Evolutionary conservation across 2,329 filamentous ascomycete species (phyloP), one percentile per base, ranked within the genome.

Genomic region (Colletotrichum spaethianum): DNA sequence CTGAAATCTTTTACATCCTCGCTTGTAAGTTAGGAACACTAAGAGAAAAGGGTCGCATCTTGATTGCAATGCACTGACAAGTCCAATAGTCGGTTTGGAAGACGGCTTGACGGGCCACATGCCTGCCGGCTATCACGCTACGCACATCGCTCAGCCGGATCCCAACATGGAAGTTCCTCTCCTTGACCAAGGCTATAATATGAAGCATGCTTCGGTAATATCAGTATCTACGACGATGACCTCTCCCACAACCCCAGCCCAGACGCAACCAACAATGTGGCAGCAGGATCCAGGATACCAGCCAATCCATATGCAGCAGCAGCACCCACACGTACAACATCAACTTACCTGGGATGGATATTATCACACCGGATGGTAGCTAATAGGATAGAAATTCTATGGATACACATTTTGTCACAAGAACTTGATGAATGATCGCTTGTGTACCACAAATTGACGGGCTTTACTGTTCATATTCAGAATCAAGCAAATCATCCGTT

Each of bases 1-100:
- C 79, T 6, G 79, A 80, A 20, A 62, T 80, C n/a, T 53, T 67
- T 1, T 74, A 75, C 31, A 73, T 79, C 2, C 74, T 77, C 23
- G 75, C 76, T 1, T 78, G 78, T 80, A 50, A 73, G 78, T 75
- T 31, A 5, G 4, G 11, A n/a, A 16, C 5, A 36, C n/a, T 4
- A 20, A 56, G 9, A 38, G 4, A 33, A 6, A 14, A 14, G 23
- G 11, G 5, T 16, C 1, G 0, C 3, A 18, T 36, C 11, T 2
- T 16, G 7, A 4, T 7, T 31, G 11, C 42, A 55, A 7, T n/a
- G 2, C n/a, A 33, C 55, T 73, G 12, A 70, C 2, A 2, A 26
- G 4, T 16, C 1, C 7, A 0, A 4, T 28, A 73, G 71, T 73
- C 33, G 71, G 71, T 3, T 18, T 71, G 9, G 67, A 73, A 56